Percentiles rank a stretch among this genome's conserved stretches.
Evolutionary conservation across 305 asterid genomes (phyloP).

Genomic region (Fraxinus platypoda): DNA sequence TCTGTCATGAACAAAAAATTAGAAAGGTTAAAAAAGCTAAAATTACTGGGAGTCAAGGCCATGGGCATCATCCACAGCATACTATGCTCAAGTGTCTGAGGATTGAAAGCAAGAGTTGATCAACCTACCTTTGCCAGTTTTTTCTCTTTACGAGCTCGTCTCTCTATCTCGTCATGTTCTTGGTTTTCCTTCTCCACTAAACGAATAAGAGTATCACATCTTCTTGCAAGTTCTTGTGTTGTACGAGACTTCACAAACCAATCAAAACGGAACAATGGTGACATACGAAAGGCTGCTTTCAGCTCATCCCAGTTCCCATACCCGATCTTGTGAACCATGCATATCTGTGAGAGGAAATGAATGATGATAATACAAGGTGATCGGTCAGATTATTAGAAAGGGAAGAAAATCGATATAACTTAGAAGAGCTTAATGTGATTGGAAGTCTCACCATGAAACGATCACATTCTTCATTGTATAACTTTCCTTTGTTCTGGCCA

Average conservation of each 20-base stretch:
- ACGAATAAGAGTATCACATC: conserved; percentile 92
- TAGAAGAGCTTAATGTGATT: not conserved
- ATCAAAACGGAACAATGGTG: conserved; percentile 93
- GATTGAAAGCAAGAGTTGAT: not conserved
- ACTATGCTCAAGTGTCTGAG: not conserved
- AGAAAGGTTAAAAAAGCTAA: not conserved
- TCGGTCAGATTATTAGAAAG: not conserved
- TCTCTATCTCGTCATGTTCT: conserved; percentile 92
- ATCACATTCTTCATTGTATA: conserved; percentile 98
- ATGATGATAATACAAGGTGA: not conserved
- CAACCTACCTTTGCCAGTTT: conserved; percentile 76
- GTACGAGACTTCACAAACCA: conserved; percentile 99
- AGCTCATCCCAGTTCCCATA: conserved; percentile 99
- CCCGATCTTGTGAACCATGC: conserved; percentile 98
- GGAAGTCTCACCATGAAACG: conserved; percentile 83
- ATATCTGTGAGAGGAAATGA: conserved; percentile 48
- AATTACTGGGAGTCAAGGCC: not conserved
- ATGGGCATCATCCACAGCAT: not conserved
- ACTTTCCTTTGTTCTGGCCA: conserved; percentile 99
- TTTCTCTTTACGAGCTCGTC: conserved; percentile 98
- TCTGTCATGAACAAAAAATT: conserved; percentile 31
- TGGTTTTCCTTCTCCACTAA: conserved; percentile 95
- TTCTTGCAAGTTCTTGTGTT: conserved; percentile 97
- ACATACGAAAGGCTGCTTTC: conserved; percentile 94
- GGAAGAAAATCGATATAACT: not conserved